Conservation (phyloP, 768 basidiomycete genomes). For the Boletus rex-veris region DNA sequence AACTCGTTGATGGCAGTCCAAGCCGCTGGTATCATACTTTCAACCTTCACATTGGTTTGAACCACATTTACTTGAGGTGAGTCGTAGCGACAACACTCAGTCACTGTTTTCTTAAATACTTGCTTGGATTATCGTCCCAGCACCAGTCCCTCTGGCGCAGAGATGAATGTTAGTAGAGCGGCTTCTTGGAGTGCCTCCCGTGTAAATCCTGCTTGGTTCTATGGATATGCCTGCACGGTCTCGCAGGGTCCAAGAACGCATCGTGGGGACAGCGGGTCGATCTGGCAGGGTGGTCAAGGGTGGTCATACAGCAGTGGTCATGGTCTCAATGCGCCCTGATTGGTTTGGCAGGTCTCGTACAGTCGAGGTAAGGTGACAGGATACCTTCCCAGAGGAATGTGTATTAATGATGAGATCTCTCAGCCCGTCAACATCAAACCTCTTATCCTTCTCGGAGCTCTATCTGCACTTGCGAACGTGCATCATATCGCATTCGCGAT, state of each 20-base stretch:
- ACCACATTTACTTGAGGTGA: conserved; percentile 29
- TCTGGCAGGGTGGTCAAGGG: conserved; percentile 45
- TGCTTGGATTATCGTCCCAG: no score
- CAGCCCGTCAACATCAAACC: conserved; percentile 21
- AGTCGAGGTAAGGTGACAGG: conserved; percentile 39
- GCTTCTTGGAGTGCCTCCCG: no score
- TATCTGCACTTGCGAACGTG: conserved; percentile 51
- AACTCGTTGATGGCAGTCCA: conserved; percentile 34
- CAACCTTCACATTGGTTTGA: conserved; percentile 27
- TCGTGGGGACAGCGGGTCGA: conserved; percentile 52
- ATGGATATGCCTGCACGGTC: conserved; percentile 53
- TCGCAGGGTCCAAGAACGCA: conserved; percentile 36
- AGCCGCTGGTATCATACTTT: conserved; percentile 29
- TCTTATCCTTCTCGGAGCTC: conserved; percentile 42
- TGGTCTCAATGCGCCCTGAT: conserved; percentile 55
- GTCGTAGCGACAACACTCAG: neutral
- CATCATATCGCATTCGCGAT: conserved; percentile 70
- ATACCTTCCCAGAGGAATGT: neutral
- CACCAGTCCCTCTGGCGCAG: no score
- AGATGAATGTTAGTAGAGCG: no score
- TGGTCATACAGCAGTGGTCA: conserved; percentile 50
- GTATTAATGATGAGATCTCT: neutral
- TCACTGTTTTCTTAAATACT: neutral
- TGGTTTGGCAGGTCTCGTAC: conserved; percentile 49
- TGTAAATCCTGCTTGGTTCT: no score